A percentile compares a stretch with the other conserved stretches of the same genome.
Evolutionary conservation across 148 eudicot genomes (phyloP).

Genomic region (Drosera capensis): DNA sequence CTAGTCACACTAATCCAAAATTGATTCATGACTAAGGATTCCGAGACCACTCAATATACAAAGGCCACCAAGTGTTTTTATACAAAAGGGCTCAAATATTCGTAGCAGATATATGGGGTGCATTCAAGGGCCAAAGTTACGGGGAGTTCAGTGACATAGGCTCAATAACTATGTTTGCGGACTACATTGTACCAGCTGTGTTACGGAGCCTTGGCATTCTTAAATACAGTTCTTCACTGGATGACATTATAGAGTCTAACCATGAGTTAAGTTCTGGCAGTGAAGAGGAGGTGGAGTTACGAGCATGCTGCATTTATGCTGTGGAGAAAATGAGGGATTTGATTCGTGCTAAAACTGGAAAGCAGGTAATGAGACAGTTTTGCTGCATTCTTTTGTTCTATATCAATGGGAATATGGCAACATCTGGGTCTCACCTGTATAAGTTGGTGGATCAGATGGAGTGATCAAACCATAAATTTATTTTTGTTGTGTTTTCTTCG

Average conservation of each 20-base stretch:
- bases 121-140: slow-evolving; percentile 63
- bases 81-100: slow-evolving; percentile 88
- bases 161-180: slow-evolving; percentile 70
- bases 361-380: slow-evolving; percentile 63
- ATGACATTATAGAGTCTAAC: slow-evolving; percentile 32
- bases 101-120: slow-evolving; percentile 82
- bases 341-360: slow-evolving; percentile 39
- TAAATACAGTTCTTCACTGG: slow-evolving; percentile 36
- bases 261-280: slow-evolving; percentile 46
- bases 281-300: slow-evolving; percentile 75
- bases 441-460: too few relatives aligned
- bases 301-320: slow-evolving; percentile 75
- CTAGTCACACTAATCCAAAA: neutral
- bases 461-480: too few relatives aligned
- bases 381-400: neutral
- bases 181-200: slow-evolving; percentile 85
- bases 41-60: too few relatives aligned
- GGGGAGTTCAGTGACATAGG: slow-evolving; percentile 71
- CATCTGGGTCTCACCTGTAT: too few relatives aligned
- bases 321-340: slow-evolving; percentile 63
- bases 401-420: too few relatives aligned
- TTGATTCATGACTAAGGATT: slow-evolving; percentile 29
- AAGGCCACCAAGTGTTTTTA: too few relatives aligned
- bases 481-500: too few relatives aligned
- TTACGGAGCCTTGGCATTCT: slow-evolving; percentile 69